Conservation (phyloP, 1,284 basidiomycete genomes). For the Wallemia ichthyophaga region DNA sequence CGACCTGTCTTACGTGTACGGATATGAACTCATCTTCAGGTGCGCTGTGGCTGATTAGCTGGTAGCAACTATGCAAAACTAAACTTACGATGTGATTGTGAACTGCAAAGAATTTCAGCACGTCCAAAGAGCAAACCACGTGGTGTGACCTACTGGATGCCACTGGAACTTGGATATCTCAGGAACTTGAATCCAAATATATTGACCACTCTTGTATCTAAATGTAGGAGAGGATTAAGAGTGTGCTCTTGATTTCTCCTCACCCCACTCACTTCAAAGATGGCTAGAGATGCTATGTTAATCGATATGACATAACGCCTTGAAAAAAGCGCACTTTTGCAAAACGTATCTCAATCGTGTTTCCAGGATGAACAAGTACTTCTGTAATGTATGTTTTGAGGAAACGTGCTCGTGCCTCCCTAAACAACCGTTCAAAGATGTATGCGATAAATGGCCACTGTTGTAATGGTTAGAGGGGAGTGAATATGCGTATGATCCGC, state of each 20-base stretch:
- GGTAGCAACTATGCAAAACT: background rate
- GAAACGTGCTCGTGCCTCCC: slow-evolving; percentile 42
- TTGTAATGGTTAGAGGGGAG: background rate
- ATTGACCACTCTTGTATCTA: slow-evolving; percentile 64
- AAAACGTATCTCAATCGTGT: slow-evolving; percentile 17
- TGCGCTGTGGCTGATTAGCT: slow-evolving; percentile 16
- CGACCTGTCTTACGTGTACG: slow-evolving; percentile 63
- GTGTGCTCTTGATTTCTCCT: background rate
- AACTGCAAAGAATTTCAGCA: slow-evolving; percentile 23
- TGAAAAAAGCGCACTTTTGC: background rate
- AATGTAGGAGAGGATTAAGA: slow-evolving; percentile 37
- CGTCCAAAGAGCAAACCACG: slow-evolving; percentile 1
- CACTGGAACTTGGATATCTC: slow-evolving; percentile 54
- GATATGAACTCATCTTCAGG: slow-evolving; percentile 70
- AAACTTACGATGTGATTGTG: slow-evolving; percentile 39
- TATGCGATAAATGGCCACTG: slow-evolving; percentile 18
- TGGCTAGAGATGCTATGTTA: background rate
- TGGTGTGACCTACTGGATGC: slow-evolving; percentile 37
- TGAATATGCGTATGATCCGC: background rate
- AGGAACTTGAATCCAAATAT: slow-evolving; percentile 63
- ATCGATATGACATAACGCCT: background rate
- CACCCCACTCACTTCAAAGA: background rate
- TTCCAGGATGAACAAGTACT: slow-evolving; percentile 48
- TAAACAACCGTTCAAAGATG: slow-evolving; percentile 46
- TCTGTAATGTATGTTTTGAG: slow-evolving; percentile 42